Base-by-base conservation (phyloP, 176 grass and related monocot genomes). In the Raddia guianensis region DNA sequence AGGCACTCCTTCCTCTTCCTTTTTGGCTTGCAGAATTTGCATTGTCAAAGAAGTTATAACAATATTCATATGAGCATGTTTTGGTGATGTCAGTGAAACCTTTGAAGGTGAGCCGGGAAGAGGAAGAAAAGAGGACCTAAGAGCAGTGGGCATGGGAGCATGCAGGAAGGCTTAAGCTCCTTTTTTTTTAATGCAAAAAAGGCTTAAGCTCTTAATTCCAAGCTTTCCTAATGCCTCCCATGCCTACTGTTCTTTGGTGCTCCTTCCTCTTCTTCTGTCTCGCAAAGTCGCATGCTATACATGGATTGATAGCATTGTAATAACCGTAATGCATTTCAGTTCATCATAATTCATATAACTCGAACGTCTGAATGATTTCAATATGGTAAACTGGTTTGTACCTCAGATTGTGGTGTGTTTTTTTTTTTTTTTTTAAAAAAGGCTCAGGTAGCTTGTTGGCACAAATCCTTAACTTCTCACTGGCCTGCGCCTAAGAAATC, bases 161-260 rank as follows among this genome's bases (percentile, higher is more conserved):
- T 73, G 44, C 12, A 73, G 86, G 80, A 83, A 88, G 33, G 42
- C 60, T 34, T 78, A 43, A 35, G 3, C 35, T 37, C 49, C 44
- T 35, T 27, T 27, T 27, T 27, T 27, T 27, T 27, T 27, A 27
- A 27, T 27, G 27, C 27, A 27, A 27, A 27, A 27, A 83, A 88
- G 33, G 42, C 60, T 34, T 78, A 43, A 35, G 3, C 35, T 37
- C 49, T 55, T 35, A 8, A 12, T 15, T 59, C 49, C 76, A 12
- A 63, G 58, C 48, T 62, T 65, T 83, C 79, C 73, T 83, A 66
- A 82, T 83, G 86, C 73, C 66, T 87, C 66, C 21, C 66, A 83
- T 65, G 66, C 65, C 66, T 82, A 72, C 72, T 0, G 16, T 65
- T 65, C 27, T 49, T 78, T 32, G 58, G 80, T 83, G 58, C 59